Conservation (phyloP, 2,329 filamentous ascomycete genomes). For the Colletotrichum paranaense region DNA sequence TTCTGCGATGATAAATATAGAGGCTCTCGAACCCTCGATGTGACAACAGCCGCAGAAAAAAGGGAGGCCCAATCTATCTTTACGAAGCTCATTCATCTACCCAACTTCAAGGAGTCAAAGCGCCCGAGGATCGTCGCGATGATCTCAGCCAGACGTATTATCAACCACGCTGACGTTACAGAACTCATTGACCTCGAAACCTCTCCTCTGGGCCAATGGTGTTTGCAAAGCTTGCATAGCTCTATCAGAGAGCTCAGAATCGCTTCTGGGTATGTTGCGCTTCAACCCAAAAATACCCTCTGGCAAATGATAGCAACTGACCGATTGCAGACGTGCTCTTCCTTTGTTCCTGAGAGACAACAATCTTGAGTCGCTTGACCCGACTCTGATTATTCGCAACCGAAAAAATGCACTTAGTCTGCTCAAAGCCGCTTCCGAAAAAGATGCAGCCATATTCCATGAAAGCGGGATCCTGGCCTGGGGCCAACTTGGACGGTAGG, state of each 20-base stretch:
- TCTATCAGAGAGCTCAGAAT: conserved; percentile 87
- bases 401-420: conserved; percentile 76
- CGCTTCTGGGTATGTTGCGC: conserved; percentile 72
- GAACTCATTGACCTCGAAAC: conserved; percentile 74
- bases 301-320: conserved; percentile 32
- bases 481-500: conserved; percentile 81
- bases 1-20: conserved; percentile 7
- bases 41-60: conserved; percentile 40
- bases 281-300: conserved; percentile 10
- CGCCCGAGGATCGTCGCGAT: conserved; percentile 77
- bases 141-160: conserved; percentile 75
- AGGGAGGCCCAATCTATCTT: conserved; percentile 58
- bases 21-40: background rate
- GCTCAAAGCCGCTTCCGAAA: conserved; percentile 78
- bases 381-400: conserved; percentile 68
- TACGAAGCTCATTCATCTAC: conserved; percentile 55
- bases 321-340: conserved; percentile 66
- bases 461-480: conserved; percentile 90
- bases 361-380: conserved; percentile 45
- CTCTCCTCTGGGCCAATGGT: conserved; percentile 81
- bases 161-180: conserved; percentile 71
- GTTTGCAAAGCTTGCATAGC: conserved; percentile 83
- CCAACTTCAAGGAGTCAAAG: conserved; percentile 64
- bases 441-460: conserved; percentile 73
- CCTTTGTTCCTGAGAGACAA: conserved; percentile 69